Percentiles rank a stretch among this genome's conserved stretches.
phyloP scores from a whole-genome alignment of 768 basidiomycete genomes.

The Boletus reticuloceps region DNA sequence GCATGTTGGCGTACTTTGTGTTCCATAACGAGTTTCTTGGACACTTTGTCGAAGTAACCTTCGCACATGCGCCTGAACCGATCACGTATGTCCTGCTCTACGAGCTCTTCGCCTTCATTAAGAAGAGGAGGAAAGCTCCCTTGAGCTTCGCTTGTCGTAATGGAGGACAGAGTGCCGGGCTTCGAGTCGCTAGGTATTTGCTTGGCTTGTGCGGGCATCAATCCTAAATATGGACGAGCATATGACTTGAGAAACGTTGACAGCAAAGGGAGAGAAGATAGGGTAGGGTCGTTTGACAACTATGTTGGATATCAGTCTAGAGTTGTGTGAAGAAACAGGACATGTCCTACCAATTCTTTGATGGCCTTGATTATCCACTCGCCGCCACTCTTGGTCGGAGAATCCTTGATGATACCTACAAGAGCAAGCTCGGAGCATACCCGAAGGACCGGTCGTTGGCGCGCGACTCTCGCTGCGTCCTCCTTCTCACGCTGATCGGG shows the following conservation, averaged over 20 bases:
- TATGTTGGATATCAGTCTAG: conserved; percentile 32
- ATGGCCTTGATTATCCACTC: conserved; percentile 89
- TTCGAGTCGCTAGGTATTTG: conserved; percentile 58
- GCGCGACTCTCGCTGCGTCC: conserved; percentile 70
- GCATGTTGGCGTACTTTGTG: conserved; percentile 63
- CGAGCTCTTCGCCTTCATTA: conserved; percentile 67
- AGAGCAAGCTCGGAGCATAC: conserved; percentile 89
- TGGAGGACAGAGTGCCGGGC: conserved; percentile 51
- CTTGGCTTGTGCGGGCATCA: conserved; percentile 53
- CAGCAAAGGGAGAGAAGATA: conserved; percentile 86
- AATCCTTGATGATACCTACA: conserved; percentile 78
- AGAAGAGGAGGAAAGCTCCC: conserved; percentile 40
- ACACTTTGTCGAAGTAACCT: conserved; percentile 87
- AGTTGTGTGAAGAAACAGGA: conserved; percentile 6
- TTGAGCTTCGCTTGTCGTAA: conserved; percentile 31
- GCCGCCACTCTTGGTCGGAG: conserved; percentile 66
- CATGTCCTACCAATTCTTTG: conserved; percentile 71
- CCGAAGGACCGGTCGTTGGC: conserved; percentile 83
- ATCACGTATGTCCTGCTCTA: conserved; percentile 83
- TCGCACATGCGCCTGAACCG: conserved; percentile 92
- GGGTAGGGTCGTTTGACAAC: conserved; percentile 84
- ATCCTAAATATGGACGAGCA: conserved; percentile 83
- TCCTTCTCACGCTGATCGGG: conserved; percentile 92
- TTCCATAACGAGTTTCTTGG: conserved; percentile 88
- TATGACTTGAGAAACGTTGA: conserved; percentile 94